Evolutionary conservation across 2,329 filamentous ascomycete genomes (phyloP).

Genomic region (Alternaria arbusti): DNA sequence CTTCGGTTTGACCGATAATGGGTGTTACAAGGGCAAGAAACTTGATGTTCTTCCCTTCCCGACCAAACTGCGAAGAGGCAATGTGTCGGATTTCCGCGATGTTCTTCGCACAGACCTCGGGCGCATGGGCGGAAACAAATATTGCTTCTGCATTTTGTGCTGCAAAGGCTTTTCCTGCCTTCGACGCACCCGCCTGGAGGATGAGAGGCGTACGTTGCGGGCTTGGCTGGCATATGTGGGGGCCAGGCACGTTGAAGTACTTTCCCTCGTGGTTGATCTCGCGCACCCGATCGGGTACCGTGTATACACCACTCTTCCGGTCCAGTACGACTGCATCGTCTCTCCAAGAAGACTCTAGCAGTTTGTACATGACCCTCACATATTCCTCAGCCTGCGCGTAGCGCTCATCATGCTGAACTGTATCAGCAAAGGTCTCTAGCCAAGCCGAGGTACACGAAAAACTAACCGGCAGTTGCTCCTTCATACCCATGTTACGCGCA

Average conservation of each 20-base stretch:
- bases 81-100: slow-evolving; percentile 68
- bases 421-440: slow-evolving; percentile 61
- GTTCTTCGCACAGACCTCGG: slow-evolving; percentile 65
- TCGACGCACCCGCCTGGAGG: slow-evolving; percentile 73
- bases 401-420: slow-evolving; percentile 66
- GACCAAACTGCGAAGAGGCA: slow-evolving; percentile 60
- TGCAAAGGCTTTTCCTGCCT: slow-evolving; percentile 69
- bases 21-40: slow-evolving; percentile 71
- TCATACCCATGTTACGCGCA: slow-evolving; percentile 66
- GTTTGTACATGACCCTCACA: slow-evolving; percentile 71
- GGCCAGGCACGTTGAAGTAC: slow-evolving; percentile 68
- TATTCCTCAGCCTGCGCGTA: slow-evolving; percentile 75
- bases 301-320: slow-evolving; percentile 65
- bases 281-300: slow-evolving; percentile 63
- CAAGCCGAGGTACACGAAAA: slow-evolving; percentile 39
- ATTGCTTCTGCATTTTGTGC: slow-evolving; percentile 75
- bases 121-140: slow-evolving; percentile 71
- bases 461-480: slow-evolving; percentile 62
- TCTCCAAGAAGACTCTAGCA: slow-evolving; percentile 71
- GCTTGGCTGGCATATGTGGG: slow-evolving; percentile 69
- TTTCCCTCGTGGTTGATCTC: slow-evolving; percentile 72
- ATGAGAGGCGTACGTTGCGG: slow-evolving; percentile 73
- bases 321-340: slow-evolving; percentile 70
- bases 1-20: slow-evolving; percentile 69
- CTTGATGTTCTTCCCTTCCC: slow-evolving; percentile 68